A percentile compares a stretch with the other conserved stretches of the same genome.
phyloP scores from a whole-genome alignment of 805 yeast species.

The Cyberlindnera xishuangbannaensis region DNA sequence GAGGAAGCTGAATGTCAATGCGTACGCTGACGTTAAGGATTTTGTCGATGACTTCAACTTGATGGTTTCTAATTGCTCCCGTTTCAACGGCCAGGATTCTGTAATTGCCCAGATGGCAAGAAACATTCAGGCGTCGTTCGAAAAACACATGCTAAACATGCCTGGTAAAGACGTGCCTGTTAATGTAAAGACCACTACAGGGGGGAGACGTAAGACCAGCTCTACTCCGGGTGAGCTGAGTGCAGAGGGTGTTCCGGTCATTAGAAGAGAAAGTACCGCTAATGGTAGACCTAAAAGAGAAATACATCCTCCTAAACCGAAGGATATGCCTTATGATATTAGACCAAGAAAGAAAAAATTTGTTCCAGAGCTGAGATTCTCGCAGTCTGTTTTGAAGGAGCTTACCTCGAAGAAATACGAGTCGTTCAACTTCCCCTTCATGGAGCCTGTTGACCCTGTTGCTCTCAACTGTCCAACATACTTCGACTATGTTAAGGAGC shows the following conservation, averaged over 20 bases:
- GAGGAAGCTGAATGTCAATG: constrained; percentile 60
- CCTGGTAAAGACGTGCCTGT: constrained; percentile 55
- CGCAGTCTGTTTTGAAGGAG: constrained; percentile 78
- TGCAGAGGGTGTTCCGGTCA: constrained; percentile 49
- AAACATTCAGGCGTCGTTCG: constrained; percentile 86
- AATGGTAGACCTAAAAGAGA: constrained; percentile 88
- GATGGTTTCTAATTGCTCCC: constrained; percentile 77
- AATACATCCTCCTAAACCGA: constrained; percentile 93
- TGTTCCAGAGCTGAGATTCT: constrained; percentile 84
- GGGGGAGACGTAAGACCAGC: constrained; percentile 19
- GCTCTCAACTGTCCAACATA: constrained; percentile 91
- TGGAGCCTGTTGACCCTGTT: constrained; percentile 92
- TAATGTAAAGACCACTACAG: constrained; percentile 12
- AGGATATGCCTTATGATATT: constrained; percentile 86
- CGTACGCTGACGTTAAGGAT: constrained; percentile 65
- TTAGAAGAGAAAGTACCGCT: constrained; percentile 68
- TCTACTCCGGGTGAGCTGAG: constrained; percentile 29
- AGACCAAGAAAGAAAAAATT: constrained; percentile 89
- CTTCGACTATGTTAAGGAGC: constrained; percentile 77
- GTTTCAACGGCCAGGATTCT: constrained; percentile 80
- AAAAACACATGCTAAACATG: constrained; percentile 86
- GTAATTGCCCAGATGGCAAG: constrained; percentile 88
- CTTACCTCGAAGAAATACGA: constrained; percentile 78
- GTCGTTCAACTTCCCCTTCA: constrained; percentile 80
- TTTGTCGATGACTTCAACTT: constrained; percentile 74